Evolutionary conservation across 495 filamentous ascomycete genomes (phyloP), one percentile per base, ranked within the genome.

Genomic region (Collariella sp.): DNA sequence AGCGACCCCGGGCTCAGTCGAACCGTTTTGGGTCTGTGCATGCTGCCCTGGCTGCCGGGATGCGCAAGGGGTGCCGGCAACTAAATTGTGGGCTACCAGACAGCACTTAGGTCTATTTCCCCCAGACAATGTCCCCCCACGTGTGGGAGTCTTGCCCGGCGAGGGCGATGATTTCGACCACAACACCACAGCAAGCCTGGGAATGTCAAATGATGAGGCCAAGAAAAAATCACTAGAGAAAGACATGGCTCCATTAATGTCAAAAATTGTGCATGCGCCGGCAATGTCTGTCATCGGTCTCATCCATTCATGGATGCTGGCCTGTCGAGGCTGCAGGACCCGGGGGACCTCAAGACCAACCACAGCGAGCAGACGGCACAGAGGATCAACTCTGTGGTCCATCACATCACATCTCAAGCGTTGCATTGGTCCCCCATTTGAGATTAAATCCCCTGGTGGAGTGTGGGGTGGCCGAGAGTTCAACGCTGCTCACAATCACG

Each of bases 21-120:
- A 62, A 52, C 65, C 61, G 59, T 57, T 64, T 67, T 54, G 23
- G 62, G 56, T 41, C 24, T 44, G 53, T 43, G 12, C 20, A 4
- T 15, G 29, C 47, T 60, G n/a, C n/a, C n/a, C n/a, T 63, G 46
- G 50, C 51, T 19, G 22, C 11, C n/a, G 38, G 40, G 44, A 41
- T 26, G 24, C 1, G 26, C 44, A 46, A 52, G 55, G 57, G 61
- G 50, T 53, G 36, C 52, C 57, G 51, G 57, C 55, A 58, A 41
- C 43, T 46, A 31, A 31, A 46, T 46, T 34, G 44, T 45, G 43
- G 41, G 34, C 23, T 39, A 3, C 11, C n/a, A n/a, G n/a, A 38
- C 5, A 12, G 10, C 11, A 3, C 11, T 5, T 13, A 6, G 35
- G 15, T 10, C 38, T 40, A n/a, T n/a, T 39, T n/a, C 35, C 5